phyloP scores from a whole-genome alignment of 345 rosid species.

The Populus euphratica region DNA sequence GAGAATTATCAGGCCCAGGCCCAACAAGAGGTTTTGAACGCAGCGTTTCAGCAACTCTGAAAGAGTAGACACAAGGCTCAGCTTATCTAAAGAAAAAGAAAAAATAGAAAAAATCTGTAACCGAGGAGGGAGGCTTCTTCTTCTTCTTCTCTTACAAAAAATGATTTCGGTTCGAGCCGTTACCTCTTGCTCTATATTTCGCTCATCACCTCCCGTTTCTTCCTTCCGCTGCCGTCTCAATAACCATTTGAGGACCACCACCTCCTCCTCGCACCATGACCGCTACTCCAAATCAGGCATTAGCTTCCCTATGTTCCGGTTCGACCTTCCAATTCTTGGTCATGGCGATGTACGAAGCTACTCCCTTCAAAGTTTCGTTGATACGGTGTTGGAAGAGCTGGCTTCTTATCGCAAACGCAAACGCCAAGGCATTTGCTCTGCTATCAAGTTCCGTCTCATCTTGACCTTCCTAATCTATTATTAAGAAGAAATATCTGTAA shows the following conservation, averaged over 20 bases:
- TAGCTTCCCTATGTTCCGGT: constrained; percentile 15
- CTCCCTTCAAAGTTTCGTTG: constrained; percentile 60
- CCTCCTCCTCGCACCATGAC: constrained; percentile 19
- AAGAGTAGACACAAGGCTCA: too few relatives aligned
- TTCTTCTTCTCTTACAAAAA: not conserved
- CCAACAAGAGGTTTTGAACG: too few relatives aligned
- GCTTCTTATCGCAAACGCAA: constrained; percentile 41
- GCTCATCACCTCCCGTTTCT: constrained; percentile 18
- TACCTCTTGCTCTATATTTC: constrained; percentile 41
- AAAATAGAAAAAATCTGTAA: too few relatives aligned
- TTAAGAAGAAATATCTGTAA: too few relatives aligned
- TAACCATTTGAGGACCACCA: constrained; percentile 27
- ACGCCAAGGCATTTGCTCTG: constrained; percentile 43
- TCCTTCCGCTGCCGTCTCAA: constrained; percentile 34
- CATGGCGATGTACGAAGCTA: constrained; percentile 27
- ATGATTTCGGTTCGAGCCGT: constrained; percentile 64
- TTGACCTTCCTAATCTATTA: not conserved
- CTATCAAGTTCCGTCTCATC: constrained; percentile 49
- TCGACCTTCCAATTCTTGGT: constrained; percentile 25
- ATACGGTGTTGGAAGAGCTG: constrained; percentile 62
- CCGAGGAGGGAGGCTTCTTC: not conserved
- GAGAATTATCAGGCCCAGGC: too few relatives aligned
- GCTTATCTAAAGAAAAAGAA: too few relatives aligned
- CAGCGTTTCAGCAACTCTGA: too few relatives aligned
- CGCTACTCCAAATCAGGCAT: constrained; percentile 30